Conservation (phyloP, 441 rosid genomes). For the Heliophila coronopifolia region DNA sequence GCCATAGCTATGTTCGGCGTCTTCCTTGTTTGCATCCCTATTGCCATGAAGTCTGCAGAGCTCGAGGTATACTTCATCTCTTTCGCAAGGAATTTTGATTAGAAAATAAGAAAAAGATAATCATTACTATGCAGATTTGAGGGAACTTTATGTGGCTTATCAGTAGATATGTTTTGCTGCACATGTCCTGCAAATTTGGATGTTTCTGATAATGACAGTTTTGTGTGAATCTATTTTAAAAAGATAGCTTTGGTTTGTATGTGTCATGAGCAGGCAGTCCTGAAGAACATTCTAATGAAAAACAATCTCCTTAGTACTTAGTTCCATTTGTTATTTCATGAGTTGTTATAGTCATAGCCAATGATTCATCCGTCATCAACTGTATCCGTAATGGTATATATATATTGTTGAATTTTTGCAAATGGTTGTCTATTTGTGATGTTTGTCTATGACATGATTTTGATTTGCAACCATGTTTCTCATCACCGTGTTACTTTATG, state of each 20-base stretch:
- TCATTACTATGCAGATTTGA: background rate
- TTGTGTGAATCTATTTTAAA: conserved; percentile 6
- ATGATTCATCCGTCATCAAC: background rate
- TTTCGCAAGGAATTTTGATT: background rate
- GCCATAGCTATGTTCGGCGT: conserved; percentile 86
- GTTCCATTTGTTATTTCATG: background rate
- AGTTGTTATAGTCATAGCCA: background rate
- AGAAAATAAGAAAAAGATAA: background rate
- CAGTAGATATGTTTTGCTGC: no score
- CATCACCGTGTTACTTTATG: background rate
- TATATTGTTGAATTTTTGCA: background rate
- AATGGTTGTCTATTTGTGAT: background rate
- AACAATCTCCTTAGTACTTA: background rate
- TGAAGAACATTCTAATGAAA: background rate
- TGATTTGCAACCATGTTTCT: background rate
- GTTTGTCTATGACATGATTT: background rate
- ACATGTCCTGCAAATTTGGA: background rate
- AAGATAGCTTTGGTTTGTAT: background rate
- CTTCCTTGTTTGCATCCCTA: conserved; percentile 79
- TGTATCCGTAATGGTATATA: background rate
- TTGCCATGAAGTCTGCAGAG: conserved; percentile 88
- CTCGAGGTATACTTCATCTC: conserved; percentile 56
- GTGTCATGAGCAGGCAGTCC: background rate
- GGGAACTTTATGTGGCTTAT: no score
- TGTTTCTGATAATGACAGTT: background rate